These are phyloP conservation scores for Hypoxylon lenormandii DNA, from an alignment of 495 filamentous ascomycete species.

Conservation along the genomic window DNA sequence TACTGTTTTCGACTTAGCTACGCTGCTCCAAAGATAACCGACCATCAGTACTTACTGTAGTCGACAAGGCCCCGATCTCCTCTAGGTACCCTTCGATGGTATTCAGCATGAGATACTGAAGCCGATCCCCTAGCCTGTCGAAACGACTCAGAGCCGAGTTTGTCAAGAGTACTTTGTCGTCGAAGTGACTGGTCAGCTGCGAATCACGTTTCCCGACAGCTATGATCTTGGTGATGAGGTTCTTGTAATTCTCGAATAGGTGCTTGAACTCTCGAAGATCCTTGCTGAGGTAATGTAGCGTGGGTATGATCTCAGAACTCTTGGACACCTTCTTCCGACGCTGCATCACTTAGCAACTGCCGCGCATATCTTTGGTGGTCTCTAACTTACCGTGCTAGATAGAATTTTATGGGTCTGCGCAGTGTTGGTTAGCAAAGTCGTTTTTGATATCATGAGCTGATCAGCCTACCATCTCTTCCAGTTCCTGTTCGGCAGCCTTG, in stretches of 20 bases:
- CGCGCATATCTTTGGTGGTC: neutral
- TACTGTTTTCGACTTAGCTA: constrained; percentile 65
- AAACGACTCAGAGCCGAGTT: constrained; percentile 77
- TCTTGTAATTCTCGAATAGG: constrained; percentile 81
- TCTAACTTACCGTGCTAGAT: constrained; percentile 45
- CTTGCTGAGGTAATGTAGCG: constrained; percentile 68
- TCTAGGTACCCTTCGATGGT: constrained; percentile 82
- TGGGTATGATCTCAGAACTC: constrained; percentile 56
- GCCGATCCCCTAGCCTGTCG: constrained; percentile 78
- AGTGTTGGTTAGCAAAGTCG: constrained; percentile 12
- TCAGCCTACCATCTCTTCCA: constrained; percentile 75
- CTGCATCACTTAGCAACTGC: constrained; percentile 32
- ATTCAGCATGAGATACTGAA: constrained; percentile 81
- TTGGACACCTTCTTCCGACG: constrained; percentile 45
- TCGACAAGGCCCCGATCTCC: constrained; percentile 82
- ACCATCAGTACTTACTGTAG: constrained; percentile 59
- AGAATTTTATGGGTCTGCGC: constrained; percentile 49
- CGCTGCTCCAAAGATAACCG: neutral
- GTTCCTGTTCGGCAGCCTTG: constrained; percentile 78
- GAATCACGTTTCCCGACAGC: constrained; percentile 56
- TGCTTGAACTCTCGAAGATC: constrained; percentile 81
- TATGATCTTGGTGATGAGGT: constrained; percentile 74
- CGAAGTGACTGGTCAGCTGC: constrained; percentile 39
- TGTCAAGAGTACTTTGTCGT: constrained; percentile 68
- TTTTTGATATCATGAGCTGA: constrained; percentile 50